phyloP scores from a whole-genome alignment of 1,284 basidiomycete genomes.

The Ceratobasidium papillatum region DNA sequence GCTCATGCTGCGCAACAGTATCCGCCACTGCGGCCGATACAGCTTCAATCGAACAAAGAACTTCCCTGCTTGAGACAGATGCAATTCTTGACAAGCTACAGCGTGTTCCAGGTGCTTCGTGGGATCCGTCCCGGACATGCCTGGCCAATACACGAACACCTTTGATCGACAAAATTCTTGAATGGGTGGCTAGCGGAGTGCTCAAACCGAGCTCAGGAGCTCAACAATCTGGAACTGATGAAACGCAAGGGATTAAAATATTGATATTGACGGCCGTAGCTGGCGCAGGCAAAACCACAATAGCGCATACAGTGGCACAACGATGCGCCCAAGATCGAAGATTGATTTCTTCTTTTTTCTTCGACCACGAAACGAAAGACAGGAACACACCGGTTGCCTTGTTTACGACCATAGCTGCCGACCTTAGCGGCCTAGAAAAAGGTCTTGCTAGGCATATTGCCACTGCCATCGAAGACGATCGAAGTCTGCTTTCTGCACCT shows the following conservation, averaged over 20 bases:
- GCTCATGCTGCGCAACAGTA: neutral
- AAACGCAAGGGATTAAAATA: neutral
- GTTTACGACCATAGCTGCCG: slow-evolving; percentile 6
- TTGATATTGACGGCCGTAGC: slow-evolving; percentile 44
- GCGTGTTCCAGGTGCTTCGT: slow-evolving; percentile 1
- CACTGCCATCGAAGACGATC: neutral
- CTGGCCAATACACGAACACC: neutral
- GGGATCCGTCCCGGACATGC: slow-evolving; percentile 4
- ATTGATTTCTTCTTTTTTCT: no score
- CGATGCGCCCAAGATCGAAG: neutral
- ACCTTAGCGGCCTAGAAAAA: neutral
- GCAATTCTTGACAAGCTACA: neutral
- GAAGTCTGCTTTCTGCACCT: neutral
- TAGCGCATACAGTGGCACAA: neutral
- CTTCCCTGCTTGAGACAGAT: neutral
- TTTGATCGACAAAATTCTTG: neutral
- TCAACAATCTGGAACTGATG: no score
- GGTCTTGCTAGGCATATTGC: neutral
- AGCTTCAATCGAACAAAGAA: neutral
- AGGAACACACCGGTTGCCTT: neutral
- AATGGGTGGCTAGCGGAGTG: neutral
- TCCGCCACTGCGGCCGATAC: neutral
- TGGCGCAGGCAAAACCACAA: slow-evolving; percentile 34
- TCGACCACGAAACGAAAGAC: neutral
- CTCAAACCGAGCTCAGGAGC: neutral